A percentile compares a stretch with the other conserved stretches of the same genome.
Conservation (phyloP, 208 protist species). For the Trypanosoma avium region DNA sequence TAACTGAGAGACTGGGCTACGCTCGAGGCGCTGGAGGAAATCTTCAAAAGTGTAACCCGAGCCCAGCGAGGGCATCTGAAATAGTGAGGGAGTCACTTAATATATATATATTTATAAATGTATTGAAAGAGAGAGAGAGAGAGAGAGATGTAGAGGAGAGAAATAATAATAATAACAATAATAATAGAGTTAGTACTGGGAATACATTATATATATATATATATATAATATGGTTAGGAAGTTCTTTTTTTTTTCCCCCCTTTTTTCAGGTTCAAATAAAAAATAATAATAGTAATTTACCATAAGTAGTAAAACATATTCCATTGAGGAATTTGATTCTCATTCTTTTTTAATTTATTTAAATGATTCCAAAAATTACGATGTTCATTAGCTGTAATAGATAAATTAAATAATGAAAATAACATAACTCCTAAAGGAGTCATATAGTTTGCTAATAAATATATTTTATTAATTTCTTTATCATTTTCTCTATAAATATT, state of each 20-base stretch:
- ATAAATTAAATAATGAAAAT: constrained; percentile 67
- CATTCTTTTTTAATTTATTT: constrained; percentile 29
- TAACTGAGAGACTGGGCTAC: constrained; percentile 71
- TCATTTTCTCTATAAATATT: background rate
- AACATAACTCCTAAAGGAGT: constrained; percentile 40
- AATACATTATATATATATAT: background rate
- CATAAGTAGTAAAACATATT: constrained; percentile 44
- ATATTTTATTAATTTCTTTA: no score
- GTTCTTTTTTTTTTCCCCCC: no score
- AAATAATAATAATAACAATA: constrained; percentile 1
- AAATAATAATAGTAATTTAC: no score
- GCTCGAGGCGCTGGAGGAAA: constrained; percentile 80
- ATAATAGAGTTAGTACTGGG: background rate
- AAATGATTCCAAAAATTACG: constrained; percentile 57
- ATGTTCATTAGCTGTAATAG: constrained; percentile 67
- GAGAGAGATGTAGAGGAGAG: background rate
- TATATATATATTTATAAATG: background rate
- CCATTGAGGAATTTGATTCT: constrained; percentile 36
- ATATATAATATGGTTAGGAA: constrained; percentile 7
- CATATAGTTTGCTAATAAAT: constrained; percentile 6
- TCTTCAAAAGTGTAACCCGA: constrained; percentile 82
- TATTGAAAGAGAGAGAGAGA: background rate
- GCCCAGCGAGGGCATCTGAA: constrained; percentile 45
- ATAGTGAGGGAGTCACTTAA: no score
- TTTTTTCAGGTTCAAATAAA: no score